These are phyloP conservation scores for Achlya hypogyna DNA, from an alignment of 352 stramenopile species.

Conservation along the genomic window DNA sequence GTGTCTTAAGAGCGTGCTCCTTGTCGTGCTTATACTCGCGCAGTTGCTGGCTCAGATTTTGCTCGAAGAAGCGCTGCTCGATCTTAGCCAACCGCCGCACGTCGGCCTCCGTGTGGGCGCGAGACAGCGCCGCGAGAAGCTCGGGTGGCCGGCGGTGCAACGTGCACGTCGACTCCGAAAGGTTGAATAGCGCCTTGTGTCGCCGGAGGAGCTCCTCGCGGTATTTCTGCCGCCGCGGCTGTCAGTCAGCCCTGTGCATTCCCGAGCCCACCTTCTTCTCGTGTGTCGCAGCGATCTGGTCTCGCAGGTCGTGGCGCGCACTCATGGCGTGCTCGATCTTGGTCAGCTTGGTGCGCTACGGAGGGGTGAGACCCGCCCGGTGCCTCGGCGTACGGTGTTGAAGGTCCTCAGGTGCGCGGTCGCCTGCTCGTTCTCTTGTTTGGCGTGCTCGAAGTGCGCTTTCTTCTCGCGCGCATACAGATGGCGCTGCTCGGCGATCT, in stretches of 20 bases:
- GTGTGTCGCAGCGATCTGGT: background rate
- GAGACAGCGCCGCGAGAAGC: slow-evolving; percentile 49
- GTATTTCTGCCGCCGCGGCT: slow-evolving; percentile 1
- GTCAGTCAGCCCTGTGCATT: background rate
- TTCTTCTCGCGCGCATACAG: background rate
- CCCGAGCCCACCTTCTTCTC: slow-evolving; percentile 7
- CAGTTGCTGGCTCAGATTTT: slow-evolving; percentile 62
- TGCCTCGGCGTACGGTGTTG: background rate
- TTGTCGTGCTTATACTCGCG: slow-evolving; percentile 66
- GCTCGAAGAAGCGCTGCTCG: slow-evolving; percentile 51
- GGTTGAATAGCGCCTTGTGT: slow-evolving; percentile 39
- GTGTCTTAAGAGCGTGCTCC: slow-evolving; percentile 33
- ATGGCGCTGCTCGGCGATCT: slow-evolving; percentile 15
- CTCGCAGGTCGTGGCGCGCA: background rate
- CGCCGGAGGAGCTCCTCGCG: slow-evolving; percentile 39
- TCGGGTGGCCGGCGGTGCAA: slow-evolving; percentile 55
- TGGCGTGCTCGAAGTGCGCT: background rate
- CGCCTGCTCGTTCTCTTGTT: background rate
- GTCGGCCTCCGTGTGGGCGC: slow-evolving; percentile 36
- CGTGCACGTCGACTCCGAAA: slow-evolving; percentile 63
- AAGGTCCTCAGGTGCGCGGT: background rate
- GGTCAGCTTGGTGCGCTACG: background rate
- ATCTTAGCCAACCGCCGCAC: slow-evolving; percentile 32
- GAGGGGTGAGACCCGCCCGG: background rate
- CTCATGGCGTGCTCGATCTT: slow-evolving; percentile 5